Evolutionary conservation across 306 rosid species (phyloP).

Genomic region (Lagenaria siceraria): DNA sequence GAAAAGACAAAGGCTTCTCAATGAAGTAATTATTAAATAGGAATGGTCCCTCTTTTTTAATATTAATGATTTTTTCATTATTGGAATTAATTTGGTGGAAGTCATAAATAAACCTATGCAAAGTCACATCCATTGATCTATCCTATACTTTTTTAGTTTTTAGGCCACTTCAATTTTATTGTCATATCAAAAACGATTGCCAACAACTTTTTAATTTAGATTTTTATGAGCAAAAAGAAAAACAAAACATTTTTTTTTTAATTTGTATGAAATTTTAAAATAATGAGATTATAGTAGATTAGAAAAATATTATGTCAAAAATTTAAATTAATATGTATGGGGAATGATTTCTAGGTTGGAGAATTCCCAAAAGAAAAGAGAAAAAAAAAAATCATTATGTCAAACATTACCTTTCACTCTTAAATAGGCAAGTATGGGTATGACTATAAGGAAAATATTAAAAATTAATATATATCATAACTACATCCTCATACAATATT

Average conservation of each 20-base stretch:
- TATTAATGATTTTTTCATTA: neutral
- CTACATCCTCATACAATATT: too few species aligned
- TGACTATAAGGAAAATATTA: neutral
- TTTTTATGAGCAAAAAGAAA: neutral
- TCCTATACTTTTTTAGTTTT: neutral
- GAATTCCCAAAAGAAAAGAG: neutral
- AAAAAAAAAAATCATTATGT: neutral
- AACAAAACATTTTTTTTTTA: fast-evolving
- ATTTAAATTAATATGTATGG: neutral
- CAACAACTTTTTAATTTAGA: neutral
- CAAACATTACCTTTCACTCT: neutral
- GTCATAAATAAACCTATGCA: neutral
- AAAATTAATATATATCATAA: too few species aligned
- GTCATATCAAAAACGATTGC: neutral
- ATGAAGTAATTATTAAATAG: neutral
- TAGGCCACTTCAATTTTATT: neutral
- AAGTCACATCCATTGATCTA: neutral
- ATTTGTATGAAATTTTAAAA: neutral
- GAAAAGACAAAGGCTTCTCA: neutral
- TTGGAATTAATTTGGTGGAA: constrained; percentile 5
- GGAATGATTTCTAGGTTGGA: neutral
- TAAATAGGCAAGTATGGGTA: neutral
- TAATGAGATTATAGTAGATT: neutral
- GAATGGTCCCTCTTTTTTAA: neutral
- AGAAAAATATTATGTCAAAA: neutral